Evolutionary conservation across 1,139 yeast genomes (phyloP).

Genomic region (Candida sojae): DNA sequence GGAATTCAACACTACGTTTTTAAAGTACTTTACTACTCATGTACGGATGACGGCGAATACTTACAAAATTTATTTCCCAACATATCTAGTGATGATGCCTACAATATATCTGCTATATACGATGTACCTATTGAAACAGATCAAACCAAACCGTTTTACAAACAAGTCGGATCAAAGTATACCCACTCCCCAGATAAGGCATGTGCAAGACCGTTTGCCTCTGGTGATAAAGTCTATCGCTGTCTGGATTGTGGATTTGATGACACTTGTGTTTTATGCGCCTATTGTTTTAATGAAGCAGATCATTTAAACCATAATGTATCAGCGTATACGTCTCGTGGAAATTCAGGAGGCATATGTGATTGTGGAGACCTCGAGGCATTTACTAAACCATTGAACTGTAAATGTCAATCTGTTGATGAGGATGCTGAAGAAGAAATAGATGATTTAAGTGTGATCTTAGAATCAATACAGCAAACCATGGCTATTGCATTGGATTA

Average conservation of each 20-base stretch:
- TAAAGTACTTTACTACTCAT: constrained; percentile 32
- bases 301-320: constrained; percentile 71
- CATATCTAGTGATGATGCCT: constrained; percentile 20
- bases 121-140: constrained; percentile 13
- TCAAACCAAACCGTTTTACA: constrained; percentile 15
- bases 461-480: constrained; percentile 27
- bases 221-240: constrained; percentile 66
- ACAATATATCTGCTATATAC: constrained; percentile 15
- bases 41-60: constrained; percentile 32
- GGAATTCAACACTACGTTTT: constrained; percentile 21
- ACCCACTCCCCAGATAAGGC: constrained; percentile 40
- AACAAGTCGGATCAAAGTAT: constrained; percentile 14
- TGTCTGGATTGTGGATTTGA: constrained; percentile 71
- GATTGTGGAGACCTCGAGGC: constrained; percentile 94
- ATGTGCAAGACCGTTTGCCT: constrained; percentile 62
- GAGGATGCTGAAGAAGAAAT: constrained; percentile 7
- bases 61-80: constrained; percentile 28
- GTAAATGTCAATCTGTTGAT: constrained; percentile 36
- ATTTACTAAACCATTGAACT: constrained; percentile 59
- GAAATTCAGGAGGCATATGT: constrained; percentile 64
- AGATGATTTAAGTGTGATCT: constrained; percentile 15
- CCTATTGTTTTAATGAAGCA: constrained; percentile 63
- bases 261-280: constrained; percentile 73
- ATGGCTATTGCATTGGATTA: constrained; percentile 46
- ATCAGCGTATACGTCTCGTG: constrained; percentile 49